Evolutionary conservation across 257 asterid species (phyloP), one percentile per base, ranked within the genome.

Genomic region (Eucommia ulmoides): DNA sequence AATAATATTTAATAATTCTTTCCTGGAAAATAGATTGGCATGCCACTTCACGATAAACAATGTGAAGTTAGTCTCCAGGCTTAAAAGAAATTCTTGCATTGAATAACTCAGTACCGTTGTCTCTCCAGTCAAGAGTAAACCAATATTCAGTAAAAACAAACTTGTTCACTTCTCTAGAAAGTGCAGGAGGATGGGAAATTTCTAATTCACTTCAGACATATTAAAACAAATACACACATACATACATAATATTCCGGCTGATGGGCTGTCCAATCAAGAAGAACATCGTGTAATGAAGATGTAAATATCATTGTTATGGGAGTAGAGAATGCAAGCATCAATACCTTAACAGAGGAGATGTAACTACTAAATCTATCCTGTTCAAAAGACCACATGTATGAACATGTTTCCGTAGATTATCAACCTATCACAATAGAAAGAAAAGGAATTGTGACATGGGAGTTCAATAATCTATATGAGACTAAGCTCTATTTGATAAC

Each of bases 311-410:
- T 50, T 52, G 41, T 8, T 24, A 48, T 12, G 24, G 46, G 22
- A 20, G 15, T 24, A 33, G 20, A 51, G 44, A 41, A 50, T n/a
- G n/a, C 23, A 17, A 50, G 55, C 41, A 22, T 21, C 49, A 49
- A 60, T 69, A 81, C 94, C 97, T 83, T 63, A 76, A 53, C 78
- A 88, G 65, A 62, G 97, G 97, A 67, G 97, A 88, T 20, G 97
- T 81, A 44, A 88, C 78, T 57, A 88, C 97, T 65, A 88, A 57
- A 19, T 83, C 94, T 20, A 88, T 59, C 73, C 72, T 81, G 76
- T 77, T 75, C 72, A 72, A 71, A 66, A 88, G 88, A 62, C 86
- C 93, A 62, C 78, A 74, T 51, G 69, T 58, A 44, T 73, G 91
- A 59, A 87, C 94, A 67, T 87, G 97, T 63, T 76, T 73, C 33